Conservation (phyloP, 352 stramenopile genomes). For the Halophytophthora polymorphica region DNA sequence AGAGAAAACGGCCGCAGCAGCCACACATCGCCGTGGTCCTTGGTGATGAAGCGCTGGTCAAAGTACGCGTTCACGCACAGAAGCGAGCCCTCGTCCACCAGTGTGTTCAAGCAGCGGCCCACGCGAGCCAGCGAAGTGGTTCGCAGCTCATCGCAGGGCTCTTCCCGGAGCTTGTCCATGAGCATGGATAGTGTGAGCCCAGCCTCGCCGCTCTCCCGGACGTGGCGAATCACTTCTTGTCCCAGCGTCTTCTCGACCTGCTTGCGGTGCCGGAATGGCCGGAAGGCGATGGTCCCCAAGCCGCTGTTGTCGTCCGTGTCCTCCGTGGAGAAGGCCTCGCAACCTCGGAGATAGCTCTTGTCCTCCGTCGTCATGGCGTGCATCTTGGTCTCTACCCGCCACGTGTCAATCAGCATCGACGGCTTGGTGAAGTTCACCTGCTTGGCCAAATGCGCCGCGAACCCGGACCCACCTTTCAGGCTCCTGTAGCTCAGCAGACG, state of each 20-base stretch:
- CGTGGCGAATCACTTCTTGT: slow-evolving; percentile 21
- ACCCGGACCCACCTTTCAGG: slow-evolving; percentile 56
- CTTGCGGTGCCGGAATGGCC: slow-evolving; percentile 19
- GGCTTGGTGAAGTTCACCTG: slow-evolving; percentile 56
- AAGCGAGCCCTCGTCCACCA: slow-evolving; percentile 53
- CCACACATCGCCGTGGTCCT: slow-evolving; percentile 68
- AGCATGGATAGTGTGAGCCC: slow-evolving; percentile 35
- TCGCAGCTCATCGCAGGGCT: slow-evolving; percentile 3
- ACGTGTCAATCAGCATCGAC: slow-evolving; percentile 61
- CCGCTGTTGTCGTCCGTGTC: slow-evolving; percentile 18
- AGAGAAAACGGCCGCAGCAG: slow-evolving; percentile 63
- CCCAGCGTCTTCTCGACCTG: slow-evolving; percentile 19
- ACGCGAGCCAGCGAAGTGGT: slow-evolving; percentile 17
- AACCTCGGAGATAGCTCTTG: slow-evolving; percentile 18
- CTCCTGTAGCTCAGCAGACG: slow-evolving; percentile 58
- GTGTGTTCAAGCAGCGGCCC: slow-evolving; percentile 28
- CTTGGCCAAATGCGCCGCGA: slow-evolving; percentile 70
- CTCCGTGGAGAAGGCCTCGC: slow-evolving; percentile 57
- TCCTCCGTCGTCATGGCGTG: slow-evolving; percentile 43
- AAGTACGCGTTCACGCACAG: slow-evolving; percentile 72
- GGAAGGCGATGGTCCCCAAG: slow-evolving; percentile 14
- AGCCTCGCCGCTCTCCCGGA: slow-evolving; percentile 43
- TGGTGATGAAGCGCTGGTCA: slow-evolving; percentile 60
- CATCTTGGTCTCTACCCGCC: slow-evolving; percentile 71
- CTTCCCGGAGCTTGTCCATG: slow-evolving; percentile 16